Conservation (phyloP, 768 basidiomycete genomes). For the Termitomyces sp. region DNA sequence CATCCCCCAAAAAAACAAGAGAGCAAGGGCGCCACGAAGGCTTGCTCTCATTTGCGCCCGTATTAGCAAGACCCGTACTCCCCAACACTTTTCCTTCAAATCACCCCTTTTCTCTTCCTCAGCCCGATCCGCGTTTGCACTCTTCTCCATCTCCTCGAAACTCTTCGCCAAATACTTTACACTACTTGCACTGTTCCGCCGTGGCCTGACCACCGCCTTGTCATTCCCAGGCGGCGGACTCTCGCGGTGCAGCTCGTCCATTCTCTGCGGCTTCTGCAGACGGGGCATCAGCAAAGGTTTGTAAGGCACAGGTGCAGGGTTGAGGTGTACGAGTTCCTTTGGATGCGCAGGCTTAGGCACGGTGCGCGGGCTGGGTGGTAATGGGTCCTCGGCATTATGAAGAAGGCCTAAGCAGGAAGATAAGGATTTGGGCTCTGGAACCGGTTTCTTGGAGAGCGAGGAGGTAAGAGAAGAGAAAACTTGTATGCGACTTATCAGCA, state of each 20-base stretch:
- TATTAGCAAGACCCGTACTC: constrained; percentile 16
- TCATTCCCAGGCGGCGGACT: constrained; percentile 18
- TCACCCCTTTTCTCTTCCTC: constrained; percentile 19
- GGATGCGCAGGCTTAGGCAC: constrained; percentile 42
- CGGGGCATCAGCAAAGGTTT: constrained; percentile 39
- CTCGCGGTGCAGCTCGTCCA: constrained; percentile 51
- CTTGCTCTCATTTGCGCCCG: neutral
- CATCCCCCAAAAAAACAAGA: neutral
- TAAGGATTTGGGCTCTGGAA: constrained; percentile 12
- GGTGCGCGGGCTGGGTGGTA: constrained; percentile 50
- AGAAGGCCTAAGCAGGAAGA: constrained; percentile 34
- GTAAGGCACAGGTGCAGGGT: constrained; percentile 43
- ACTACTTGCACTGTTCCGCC: constrained; percentile 62
- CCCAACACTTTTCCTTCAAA: constrained; percentile 28
- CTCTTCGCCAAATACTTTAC: constrained; percentile 67
- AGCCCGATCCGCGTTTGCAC: constrained; percentile 23
- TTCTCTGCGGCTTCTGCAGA: constrained; percentile 28
- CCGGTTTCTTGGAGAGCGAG: constrained; percentile 38
- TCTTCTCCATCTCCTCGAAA: constrained; percentile 42
- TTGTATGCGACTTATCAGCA: constrained; percentile 49
- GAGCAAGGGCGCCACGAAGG: constrained; percentile 14
- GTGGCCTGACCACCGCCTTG: constrained; percentile 23
- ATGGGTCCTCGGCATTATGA: constrained; percentile 49
- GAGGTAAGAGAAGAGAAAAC: constrained; percentile 58
- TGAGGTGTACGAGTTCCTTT: constrained; percentile 60